Evolutionary conservation across 1,284 basidiomycete genomes (phyloP).

Genomic region (Tranzscheliella williamsii): DNA sequence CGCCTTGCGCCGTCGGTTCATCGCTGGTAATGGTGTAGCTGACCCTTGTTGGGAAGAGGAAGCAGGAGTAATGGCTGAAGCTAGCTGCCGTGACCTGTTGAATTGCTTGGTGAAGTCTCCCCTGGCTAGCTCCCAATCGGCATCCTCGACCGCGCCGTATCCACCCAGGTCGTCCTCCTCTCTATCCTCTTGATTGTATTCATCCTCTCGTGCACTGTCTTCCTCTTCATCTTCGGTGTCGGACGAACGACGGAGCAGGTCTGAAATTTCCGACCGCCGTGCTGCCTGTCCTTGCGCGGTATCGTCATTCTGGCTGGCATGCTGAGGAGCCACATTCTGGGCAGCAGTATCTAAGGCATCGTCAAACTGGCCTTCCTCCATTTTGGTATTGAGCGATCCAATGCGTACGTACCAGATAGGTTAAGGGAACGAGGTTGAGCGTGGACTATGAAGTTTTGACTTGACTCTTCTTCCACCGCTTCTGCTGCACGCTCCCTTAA

Average conservation of each 20-base stretch:
- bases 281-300: conserved; percentile 9
- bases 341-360: conserved; percentile 12
- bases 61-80: conserved; percentile 22
- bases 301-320: conserved; percentile 18
- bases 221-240: conserved; percentile 26
- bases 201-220: conserved; percentile 1
- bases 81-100: conserved; percentile 56
- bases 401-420: too few species aligned
- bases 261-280: conserved; percentile 29
- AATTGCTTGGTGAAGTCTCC: conserved; percentile 60
- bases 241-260: conserved; percentile 20
- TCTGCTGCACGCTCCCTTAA: too few species aligned
- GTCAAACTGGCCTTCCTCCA: conserved; percentile 37
- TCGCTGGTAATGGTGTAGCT: conserved; percentile 32
- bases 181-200: conserved; percentile 32
- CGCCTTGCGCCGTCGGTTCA: conserved; percentile 36
- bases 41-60: conserved; percentile 2
- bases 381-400: too few species aligned
- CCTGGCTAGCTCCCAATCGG: conserved; percentile 58
- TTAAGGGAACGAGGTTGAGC: too few species aligned
- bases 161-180: conserved; percentile 25
- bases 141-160: conserved; percentile 54
- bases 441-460: too few species aligned
- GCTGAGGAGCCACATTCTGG: conserved; percentile 3
- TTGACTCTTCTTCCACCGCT: too few species aligned